These are phyloP conservation scores for Alternaria triticimaculans DNA, from an alignment of 2,329 filamentous ascomycete genomes.

Conservation along the genomic window DNA sequence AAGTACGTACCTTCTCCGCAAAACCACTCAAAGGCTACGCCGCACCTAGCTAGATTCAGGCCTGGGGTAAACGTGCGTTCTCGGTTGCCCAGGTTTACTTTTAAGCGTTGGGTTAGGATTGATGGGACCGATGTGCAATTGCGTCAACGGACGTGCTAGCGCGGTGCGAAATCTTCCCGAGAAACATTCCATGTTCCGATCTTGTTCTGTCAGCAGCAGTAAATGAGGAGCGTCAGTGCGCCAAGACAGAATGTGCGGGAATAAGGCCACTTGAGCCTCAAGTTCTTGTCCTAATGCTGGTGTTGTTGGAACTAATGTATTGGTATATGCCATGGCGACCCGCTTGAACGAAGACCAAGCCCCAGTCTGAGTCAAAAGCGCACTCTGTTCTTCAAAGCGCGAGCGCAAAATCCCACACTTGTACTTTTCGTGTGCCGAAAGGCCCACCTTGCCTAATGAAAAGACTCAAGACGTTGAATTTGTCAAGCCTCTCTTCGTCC, in stretches of 20 bases:
- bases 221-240: background rate
- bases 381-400: background rate
- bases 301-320: background rate
- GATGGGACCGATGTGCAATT: background rate
- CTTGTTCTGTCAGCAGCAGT: background rate
- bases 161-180: background rate
- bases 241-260: background rate
- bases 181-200: background rate
- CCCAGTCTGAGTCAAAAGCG: background rate
- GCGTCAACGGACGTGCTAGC: background rate
- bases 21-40: background rate
- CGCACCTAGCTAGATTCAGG: background rate
- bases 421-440: conserved; percentile 41
- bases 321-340: background rate
- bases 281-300: background rate
- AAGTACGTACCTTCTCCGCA: background rate
- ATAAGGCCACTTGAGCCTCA: background rate
- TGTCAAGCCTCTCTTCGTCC: conserved; percentile 37
- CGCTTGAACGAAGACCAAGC: background rate
- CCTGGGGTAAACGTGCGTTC: background rate
- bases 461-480: conserved; percentile 37
- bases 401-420: conserved; percentile 45
- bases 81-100: background rate
- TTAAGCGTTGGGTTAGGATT: background rate
- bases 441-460: conserved; percentile 45